Evolutionary conservation across 2,329 filamentous ascomycete genomes (phyloP), one percentile per base, ranked within the genome.

Genomic region (Beauveria medogensis): DNA sequence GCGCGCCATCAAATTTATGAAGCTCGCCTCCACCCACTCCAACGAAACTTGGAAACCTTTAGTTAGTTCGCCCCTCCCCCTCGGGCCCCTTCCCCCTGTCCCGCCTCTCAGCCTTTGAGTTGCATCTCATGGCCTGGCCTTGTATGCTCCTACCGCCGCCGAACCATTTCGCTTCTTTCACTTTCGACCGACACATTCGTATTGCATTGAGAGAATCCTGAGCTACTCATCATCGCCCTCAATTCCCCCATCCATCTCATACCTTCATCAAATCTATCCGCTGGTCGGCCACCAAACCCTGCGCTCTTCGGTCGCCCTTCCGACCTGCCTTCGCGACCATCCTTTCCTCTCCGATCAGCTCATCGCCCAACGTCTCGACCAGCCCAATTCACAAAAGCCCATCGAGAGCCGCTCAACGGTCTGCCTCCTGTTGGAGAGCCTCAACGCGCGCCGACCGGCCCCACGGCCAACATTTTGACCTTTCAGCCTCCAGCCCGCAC

Each of bases 11-110:
- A 60, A 48, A 9, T 54, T 54, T 50, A 51, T 34, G 5, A 59
- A 60, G 57, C 47, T 55, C 50, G 51, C 41, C 51, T 37, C 30
- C 50, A 54, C 58, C 50, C 46, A 60, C 58, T 51, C 34, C 41
- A 58, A 34, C 58, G 41, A 60, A 60, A 55, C 58, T 43, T 60
- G 58, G 58, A 60, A 53, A 54, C 58, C 58, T 54, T 28, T 55
- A n/a, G 24, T 24, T 24, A 24, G 50, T 44, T 51, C 41, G 58
- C 58, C 58, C 58, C 58, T 60, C 58, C 58, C 50, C 58, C 58
- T 60, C 58, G 51, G 43, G 50, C 50, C 58, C 58, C 48, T 46
- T 59, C 48, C 50, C 57, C 50, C 34, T 55, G 58, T 55, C 57
- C 41, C 58, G 50, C 51, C 58, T 60, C 55, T 41, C 58, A 55